Evolutionary conservation across 2,329 filamentous ascomycete genomes (phyloP).

Genomic region (Neocatenulostroma microsporum): DNA sequence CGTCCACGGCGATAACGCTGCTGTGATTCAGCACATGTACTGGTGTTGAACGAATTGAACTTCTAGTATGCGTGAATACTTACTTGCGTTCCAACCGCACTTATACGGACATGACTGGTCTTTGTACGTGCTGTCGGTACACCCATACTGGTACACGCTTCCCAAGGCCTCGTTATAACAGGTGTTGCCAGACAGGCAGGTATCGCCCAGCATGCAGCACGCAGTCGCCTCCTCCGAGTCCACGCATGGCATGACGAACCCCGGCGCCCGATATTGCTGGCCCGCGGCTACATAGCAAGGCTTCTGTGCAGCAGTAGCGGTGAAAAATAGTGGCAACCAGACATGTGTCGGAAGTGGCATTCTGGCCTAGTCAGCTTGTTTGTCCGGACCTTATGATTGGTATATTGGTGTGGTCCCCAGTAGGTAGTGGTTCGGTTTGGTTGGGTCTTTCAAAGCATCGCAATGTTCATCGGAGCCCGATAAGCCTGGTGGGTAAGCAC

Average conservation of each 20-base stretch:
- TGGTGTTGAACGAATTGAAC: not conserved
- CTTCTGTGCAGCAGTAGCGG: too few species aligned
- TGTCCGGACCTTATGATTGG: too few species aligned
- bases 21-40: not conserved
- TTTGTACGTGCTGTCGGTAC: conserved; percentile 24
- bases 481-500: too few species aligned
- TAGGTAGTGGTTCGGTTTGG: too few species aligned
- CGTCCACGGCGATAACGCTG: conserved; percentile 24
- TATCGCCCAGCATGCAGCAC: conserved; percentile 24
- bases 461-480: too few species aligned
- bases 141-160: conserved; percentile 27
- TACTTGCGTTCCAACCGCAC: conserved; percentile 23
- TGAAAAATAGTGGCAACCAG: too few species aligned
- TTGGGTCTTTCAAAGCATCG: too few species aligned
- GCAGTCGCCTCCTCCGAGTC: conserved; percentile 17
- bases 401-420: too few species aligned
- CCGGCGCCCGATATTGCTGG: too few species aligned
- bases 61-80: not conserved
- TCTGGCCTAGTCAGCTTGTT: too few species aligned
- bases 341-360: too few species aligned
- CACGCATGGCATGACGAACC: conserved; percentile 23
- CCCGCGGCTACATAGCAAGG: too few species aligned
- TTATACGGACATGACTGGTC: conserved; percentile 24
- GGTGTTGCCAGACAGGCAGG: conserved; percentile 24
- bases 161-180: conserved; percentile 24